These are phyloP conservation scores for Suhomyces panamericanus DNA, from an alignment of 1,139 yeast species.

Conservation along the genomic window DNA sequence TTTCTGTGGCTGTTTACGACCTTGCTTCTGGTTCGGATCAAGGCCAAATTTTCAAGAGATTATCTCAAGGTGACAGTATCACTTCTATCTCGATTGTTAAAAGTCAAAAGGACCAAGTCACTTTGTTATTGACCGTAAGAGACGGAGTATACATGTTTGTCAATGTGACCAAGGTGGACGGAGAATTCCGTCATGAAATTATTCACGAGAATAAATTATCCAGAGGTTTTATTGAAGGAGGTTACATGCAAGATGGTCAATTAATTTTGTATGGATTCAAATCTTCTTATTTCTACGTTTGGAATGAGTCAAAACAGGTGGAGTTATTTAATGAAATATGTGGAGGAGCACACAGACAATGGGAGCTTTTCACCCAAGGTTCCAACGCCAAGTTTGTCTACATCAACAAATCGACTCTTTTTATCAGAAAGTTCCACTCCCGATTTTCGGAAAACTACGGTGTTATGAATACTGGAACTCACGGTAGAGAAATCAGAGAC, in stretches of 20 bases:
- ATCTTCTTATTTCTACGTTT: constrained; percentile 73
- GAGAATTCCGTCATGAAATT: constrained; percentile 25
- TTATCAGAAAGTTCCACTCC: constrained; percentile 29
- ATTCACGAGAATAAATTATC: constrained; percentile 64
- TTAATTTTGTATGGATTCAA: constrained; percentile 77
- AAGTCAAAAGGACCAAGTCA: constrained; percentile 16
- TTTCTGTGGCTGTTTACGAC: constrained; percentile 60
- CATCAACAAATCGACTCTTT: constrained; percentile 53
- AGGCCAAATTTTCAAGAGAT: constrained; percentile 47
- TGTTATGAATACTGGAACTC: constrained; percentile 59
- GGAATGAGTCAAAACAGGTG: constrained; percentile 77
- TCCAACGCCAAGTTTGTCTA: constrained; percentile 41
- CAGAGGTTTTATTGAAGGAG: constrained; percentile 81
- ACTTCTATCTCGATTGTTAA: constrained; percentile 52
- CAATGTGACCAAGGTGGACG: constrained; percentile 17
- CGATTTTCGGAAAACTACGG: constrained; percentile 28
- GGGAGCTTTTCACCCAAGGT: constrained; percentile 50
- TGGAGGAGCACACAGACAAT: constrained; percentile 89
- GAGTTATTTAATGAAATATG: constrained; percentile 74
- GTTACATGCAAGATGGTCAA: constrained; percentile 44
- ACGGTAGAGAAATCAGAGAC: constrained; percentile 85
- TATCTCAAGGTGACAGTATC: constrained; percentile 73
- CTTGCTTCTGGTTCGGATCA: constrained; percentile 18
- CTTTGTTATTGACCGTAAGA: constrained; percentile 52
- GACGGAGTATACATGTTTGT: constrained; percentile 60